phyloP scores from a whole-genome alignment of 768 basidiomycete genomes.

The Mycena alexandri region DNA sequence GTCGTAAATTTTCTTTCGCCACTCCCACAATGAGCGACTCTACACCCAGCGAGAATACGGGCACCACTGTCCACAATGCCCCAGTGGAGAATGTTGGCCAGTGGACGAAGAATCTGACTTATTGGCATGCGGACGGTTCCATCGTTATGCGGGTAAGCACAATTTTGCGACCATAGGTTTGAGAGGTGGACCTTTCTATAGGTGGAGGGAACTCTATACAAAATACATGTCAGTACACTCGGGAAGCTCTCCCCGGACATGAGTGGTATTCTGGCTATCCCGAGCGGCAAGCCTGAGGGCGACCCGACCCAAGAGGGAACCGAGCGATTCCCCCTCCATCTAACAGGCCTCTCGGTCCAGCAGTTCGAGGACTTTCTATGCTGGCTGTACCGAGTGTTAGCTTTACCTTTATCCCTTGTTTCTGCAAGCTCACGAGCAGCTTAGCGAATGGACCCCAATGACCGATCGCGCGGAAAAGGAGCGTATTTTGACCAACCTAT shows the following conservation, averaged over 20 bases:
- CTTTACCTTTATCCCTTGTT: background rate
- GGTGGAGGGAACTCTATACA: background rate
- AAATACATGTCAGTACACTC: background rate
- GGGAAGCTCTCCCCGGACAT: background rate
- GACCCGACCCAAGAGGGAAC: background rate
- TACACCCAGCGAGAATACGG: too few species aligned
- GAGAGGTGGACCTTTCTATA: background rate
- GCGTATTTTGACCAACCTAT: conserved; percentile 4
- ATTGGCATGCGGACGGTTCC: background rate
- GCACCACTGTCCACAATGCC: background rate
- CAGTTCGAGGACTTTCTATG: conserved; percentile 10
- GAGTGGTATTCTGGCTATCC: background rate
- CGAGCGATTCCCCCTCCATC: background rate
- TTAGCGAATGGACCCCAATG: background rate
- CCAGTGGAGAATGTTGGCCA: background rate
- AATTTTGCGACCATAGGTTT: background rate
- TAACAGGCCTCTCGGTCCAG: background rate
- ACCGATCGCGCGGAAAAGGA: too few species aligned
- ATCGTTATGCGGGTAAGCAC: conserved; percentile 2
- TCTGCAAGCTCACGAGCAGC: background rate
- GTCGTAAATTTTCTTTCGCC: too few species aligned
- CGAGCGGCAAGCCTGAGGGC: background rate
- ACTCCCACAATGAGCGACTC: too few species aligned
- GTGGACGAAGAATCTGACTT: background rate
- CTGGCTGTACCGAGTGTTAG: conserved; percentile 1